Evolutionary conservation across 768 basidiomycete genomes (phyloP).

Genomic region (Rhodotorula babjevae): DNA sequence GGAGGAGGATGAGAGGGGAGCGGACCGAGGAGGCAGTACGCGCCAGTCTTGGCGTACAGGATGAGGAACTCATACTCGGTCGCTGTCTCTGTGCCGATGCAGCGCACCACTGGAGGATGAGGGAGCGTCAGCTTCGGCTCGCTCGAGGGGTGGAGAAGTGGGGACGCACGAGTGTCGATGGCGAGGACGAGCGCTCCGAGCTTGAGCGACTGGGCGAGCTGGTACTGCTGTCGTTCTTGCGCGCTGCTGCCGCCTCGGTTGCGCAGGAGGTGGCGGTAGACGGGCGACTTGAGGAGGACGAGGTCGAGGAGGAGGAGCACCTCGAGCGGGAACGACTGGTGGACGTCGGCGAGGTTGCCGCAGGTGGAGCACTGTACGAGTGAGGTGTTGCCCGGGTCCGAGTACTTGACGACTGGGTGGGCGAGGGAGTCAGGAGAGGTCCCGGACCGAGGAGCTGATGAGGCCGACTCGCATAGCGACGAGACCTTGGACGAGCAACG

Average conservation of each 20-base stretch:
- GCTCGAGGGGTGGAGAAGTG: neutral
- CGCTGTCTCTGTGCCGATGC: neutral
- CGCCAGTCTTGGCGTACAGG: slow-evolving; percentile 8
- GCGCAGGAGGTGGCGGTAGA: slow-evolving; percentile 20
- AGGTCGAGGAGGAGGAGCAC: slow-evolving; percentile 26
- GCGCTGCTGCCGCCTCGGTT: neutral
- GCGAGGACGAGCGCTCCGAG: neutral
- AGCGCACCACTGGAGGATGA: slow-evolving; percentile 20
- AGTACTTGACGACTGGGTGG: slow-evolving; percentile 15
- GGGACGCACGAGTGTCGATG: neutral
- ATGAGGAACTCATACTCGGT: neutral
- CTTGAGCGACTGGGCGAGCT: neutral
- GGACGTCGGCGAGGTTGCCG: slow-evolving; percentile 1
- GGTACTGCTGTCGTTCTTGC: neutral
- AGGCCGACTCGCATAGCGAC: slow-evolving; percentile 7
- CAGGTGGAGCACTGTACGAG: slow-evolving; percentile 10
- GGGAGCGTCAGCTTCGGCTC: neutral
- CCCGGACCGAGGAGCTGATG: neutral
- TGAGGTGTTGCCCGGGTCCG: slow-evolving; percentile 26
- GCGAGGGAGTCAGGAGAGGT: neutral
- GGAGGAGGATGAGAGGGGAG: too few species aligned
- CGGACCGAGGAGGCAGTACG: slow-evolving; percentile 29
- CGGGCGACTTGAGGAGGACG: slow-evolving; percentile 15
- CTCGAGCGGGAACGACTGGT: neutral
- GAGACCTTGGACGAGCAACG: neutral